phyloP scores from a whole-genome alignment of 1,284 basidiomycete genomes.

The Moniliella sp. region DNA sequence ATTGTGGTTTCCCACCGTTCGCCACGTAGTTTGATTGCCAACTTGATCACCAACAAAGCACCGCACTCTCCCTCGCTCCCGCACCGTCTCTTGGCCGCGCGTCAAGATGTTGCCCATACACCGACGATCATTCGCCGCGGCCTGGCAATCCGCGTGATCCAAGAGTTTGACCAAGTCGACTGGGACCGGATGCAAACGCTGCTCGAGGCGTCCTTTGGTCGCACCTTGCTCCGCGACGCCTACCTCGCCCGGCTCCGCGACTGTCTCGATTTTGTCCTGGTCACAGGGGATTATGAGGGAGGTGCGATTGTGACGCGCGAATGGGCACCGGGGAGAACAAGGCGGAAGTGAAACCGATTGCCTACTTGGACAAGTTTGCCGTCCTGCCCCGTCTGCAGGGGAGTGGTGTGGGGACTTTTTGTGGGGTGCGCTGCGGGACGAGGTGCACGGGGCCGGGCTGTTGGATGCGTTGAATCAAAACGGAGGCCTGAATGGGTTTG shows the following conservation, averaged over 20 bases:
- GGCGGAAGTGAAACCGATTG: slow-evolving; percentile 38
- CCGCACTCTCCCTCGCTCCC: slow-evolving; percentile 83
- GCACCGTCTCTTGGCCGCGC: slow-evolving; percentile 67
- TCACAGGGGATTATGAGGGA: slow-evolving; percentile 86
- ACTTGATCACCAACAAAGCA: slow-evolving; percentile 94
- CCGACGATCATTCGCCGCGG: slow-evolving; percentile 81
- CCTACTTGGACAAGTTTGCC: slow-evolving; percentile 96
- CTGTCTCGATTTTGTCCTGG: slow-evolving; percentile 70
- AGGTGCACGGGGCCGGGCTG: slow-evolving; percentile 83
- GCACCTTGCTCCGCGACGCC: slow-evolving; percentile 49
- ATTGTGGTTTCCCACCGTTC: slow-evolving; percentile 93
- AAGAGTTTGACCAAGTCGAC: slow-evolving; percentile 47
- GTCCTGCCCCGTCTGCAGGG: slow-evolving; percentile 83
- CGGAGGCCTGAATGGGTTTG: slow-evolving; percentile 64
- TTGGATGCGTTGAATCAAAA: slow-evolving; percentile 76
- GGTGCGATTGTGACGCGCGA: slow-evolving; percentile 86
- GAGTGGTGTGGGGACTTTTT: slow-evolving; percentile 92
- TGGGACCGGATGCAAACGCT: slow-evolving; percentile 52
- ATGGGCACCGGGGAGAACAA: slow-evolving; percentile 25
- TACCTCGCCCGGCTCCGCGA: slow-evolving; percentile 60
- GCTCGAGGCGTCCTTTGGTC: slow-evolving; percentile 66
- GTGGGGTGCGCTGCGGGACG: slow-evolving; percentile 94
- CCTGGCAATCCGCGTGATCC: slow-evolving; percentile 61
- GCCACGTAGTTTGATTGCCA: slow-evolving; percentile 77
- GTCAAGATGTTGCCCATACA: slow-evolving; percentile 64